A percentile compares a stretch with the other conserved stretches of the same genome.
phyloP scores from a whole-genome alignment of 176 grass and related monocot genomes.

The Poa pratensis region DNA sequence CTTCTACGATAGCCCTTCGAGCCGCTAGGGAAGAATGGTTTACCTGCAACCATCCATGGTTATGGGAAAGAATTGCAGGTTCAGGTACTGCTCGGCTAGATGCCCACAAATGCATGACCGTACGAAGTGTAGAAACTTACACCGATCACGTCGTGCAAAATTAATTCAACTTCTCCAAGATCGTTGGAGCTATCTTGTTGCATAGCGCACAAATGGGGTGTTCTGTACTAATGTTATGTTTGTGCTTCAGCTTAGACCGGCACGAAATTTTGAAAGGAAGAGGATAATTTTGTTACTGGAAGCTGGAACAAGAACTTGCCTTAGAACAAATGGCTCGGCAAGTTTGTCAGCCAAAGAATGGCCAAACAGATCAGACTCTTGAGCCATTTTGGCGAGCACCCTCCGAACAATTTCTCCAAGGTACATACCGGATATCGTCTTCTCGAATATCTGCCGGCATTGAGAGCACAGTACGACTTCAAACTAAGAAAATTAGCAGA shows the following conservation, averaged over 20 bases:
- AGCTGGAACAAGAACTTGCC: constrained; percentile 29
- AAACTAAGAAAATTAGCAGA: background rate
- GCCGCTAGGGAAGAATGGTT: constrained; percentile 28
- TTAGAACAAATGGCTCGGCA: constrained; percentile 55
- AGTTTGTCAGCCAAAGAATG: constrained; percentile 54
- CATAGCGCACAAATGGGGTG: constrained; percentile 45
- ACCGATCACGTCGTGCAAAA: constrained; percentile 38
- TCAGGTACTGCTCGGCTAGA: background rate
- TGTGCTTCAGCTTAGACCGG: background rate
- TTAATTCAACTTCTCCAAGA: constrained; percentile 33
- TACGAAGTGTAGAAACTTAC: constrained; percentile 28
- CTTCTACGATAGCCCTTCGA: constrained; percentile 20
- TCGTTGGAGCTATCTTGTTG: constrained; percentile 43
- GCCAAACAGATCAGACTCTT: constrained; percentile 55
- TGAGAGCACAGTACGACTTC: background rate
- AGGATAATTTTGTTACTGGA: background rate
- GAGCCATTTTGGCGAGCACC: constrained; percentile 52
- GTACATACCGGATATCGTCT: constrained; percentile 82
- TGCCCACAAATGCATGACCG: background rate
- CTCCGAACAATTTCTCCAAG: constrained; percentile 68
- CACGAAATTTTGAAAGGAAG: background rate
- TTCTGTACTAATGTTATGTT: constrained; percentile 26
- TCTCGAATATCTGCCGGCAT: constrained; percentile 65
- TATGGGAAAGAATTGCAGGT: constrained; percentile 10
- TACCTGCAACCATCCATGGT: constrained; percentile 18